Base-by-base conservation (phyloP, 345 rosid species). In the Euphorbia peplus region DNA sequence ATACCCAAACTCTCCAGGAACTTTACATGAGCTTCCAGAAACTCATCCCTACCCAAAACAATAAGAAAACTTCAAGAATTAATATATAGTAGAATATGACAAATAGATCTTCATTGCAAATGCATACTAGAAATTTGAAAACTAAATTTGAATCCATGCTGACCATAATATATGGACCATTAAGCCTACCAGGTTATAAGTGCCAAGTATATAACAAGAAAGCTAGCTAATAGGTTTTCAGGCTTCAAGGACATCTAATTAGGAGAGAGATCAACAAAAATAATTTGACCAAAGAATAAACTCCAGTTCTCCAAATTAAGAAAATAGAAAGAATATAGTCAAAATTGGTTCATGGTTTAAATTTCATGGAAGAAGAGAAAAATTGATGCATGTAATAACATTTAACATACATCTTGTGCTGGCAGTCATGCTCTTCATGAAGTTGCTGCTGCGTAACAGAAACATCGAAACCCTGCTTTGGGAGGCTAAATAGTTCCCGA, bases 401-500 rank as follows among this genome's bases (percentile, higher is more conserved):
- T 51, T 51, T 42, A 55, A 55, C 16, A 66, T 90, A 93, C 98
- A 93, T 75, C 81, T 84, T 82, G 74, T 81, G 85, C 70, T 84
- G 92, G 58, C 73, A 56, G 65, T 87, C 95, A 79, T 95, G 99
- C 80, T 91, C 98, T 77, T 90, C 95, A 55, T 84, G 83, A 66
- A 95, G 82, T 73, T 95, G 99, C 78, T 83, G 91, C 63, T 95
- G 99, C 54, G 98, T 95, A 51, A 84, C 77, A 63, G 98, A 95
- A 71, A 90, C 41, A 76, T 91, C 92, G 51, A 95, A 95, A 25
- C 99, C 99, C 81, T 85, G 85, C 72, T 77, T 82, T 0, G 99
- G 99, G 64, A 95, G 84, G 78, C 96, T 87, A 60, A 95, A 90
- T 68, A 95, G 88, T 61, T 95, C 99, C 67, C 79, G 83, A 67